These are phyloP conservation scores for Fusarium penzigii DNA, from an alignment of 2,329 filamentous ascomycete species.

Conservation along the genomic window DNA sequence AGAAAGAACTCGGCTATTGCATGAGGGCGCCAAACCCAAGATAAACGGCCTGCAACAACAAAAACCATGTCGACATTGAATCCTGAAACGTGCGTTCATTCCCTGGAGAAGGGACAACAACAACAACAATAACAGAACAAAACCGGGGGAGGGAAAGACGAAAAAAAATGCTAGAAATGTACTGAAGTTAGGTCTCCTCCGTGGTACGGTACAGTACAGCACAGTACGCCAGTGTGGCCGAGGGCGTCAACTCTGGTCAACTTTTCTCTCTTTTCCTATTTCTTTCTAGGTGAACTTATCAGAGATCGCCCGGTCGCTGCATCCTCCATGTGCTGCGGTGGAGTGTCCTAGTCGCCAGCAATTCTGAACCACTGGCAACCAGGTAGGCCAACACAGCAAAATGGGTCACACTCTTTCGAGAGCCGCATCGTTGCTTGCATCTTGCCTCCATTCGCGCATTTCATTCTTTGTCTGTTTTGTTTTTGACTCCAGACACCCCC, in stretches of 20 bases:
- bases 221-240: slow-evolving; percentile 12
- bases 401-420: slow-evolving; percentile 67
- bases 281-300: slow-evolving; percentile 23
- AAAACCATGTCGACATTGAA: too few relatives aligned
- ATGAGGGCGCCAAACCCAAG: too few relatives aligned
- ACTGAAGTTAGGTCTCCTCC: slow-evolving; percentile 22
- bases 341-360: slow-evolving; percentile 63
- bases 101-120: not conserved
- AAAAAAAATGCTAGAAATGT: slow-evolving; percentile 16
- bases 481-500: slow-evolving; percentile 45
- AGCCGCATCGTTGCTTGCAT: slow-evolving; percentile 68
- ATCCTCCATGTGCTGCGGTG: slow-evolving; percentile 49
- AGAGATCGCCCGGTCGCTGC: slow-evolving; percentile 51
- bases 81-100: too few relatives aligned
- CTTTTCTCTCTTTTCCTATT: too few relatives aligned
- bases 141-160: not conserved
- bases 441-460: slow-evolving; percentile 40
- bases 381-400: slow-evolving; percentile 90
- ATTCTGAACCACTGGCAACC: slow-evolving; percentile 76
- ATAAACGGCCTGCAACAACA: too few relatives aligned
- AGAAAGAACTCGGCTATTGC: too few relatives aligned
- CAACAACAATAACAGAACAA: slow-evolving; percentile 3
- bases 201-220: slow-evolving; percentile 20
- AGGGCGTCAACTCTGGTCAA: slow-evolving; percentile 31
- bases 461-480: slow-evolving; percentile 24